Evolutionary conservation across 2,329 filamentous ascomycete species (phyloP).

Genomic region (Phaeosphaeria sp.): DNA sequence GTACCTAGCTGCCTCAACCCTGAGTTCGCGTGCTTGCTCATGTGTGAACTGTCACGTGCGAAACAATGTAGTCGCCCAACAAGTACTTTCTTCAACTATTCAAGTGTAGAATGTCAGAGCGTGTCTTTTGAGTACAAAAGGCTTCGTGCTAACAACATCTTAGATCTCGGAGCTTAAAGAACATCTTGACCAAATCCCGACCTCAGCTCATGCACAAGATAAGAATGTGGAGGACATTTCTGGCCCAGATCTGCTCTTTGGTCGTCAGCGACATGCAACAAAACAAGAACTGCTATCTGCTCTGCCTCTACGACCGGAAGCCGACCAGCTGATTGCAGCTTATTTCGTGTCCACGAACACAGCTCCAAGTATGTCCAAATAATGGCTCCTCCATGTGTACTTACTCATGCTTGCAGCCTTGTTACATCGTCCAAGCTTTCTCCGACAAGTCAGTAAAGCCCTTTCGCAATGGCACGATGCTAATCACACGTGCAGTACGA

Average conservation of each 20-base stretch:
- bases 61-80: not conserved
- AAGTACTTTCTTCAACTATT: too few relatives aligned
- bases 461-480: not conserved
- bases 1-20: not conserved
- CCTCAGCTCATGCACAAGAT: constrained; percentile 22
- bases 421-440: constrained; percentile 40
- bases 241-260: constrained; percentile 40
- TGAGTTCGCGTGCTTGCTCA: not conserved
- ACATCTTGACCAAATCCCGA: constrained; percentile 38
- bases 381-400: not conserved
- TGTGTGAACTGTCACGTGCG: not conserved
- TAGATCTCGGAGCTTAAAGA: constrained; percentile 43
- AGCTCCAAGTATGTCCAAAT: constrained; percentile 27
- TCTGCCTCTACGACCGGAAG: constrained; percentile 32
- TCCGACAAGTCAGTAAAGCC: constrained; percentile 25
- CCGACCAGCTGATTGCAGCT: constrained; percentile 29
- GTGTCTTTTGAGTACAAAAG: too few relatives aligned
- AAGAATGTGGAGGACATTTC: constrained; percentile 18
- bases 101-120: too few relatives aligned
- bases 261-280: constrained; percentile 31
- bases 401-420: constrained; percentile 23
- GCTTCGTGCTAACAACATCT: not conserved
- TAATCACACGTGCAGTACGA: constrained; percentile 45
- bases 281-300: constrained; percentile 38
- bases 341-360: constrained; percentile 39